phyloP scores from a whole-genome alignment of 75 land plant genomes.

The Pseudotsuga menziesii region DNA sequence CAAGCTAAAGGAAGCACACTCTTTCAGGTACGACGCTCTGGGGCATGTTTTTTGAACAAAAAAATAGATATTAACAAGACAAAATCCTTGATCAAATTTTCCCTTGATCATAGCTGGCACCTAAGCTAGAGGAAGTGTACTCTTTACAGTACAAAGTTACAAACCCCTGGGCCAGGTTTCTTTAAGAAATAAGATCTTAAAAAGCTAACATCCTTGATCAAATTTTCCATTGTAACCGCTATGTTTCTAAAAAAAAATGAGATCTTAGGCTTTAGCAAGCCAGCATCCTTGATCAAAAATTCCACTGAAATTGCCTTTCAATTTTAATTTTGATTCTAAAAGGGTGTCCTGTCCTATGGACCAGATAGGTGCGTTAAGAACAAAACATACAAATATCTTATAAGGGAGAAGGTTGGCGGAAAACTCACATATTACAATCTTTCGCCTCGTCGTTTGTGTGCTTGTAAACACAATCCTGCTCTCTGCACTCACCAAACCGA shows the following conservation, averaged over 20 bases:
- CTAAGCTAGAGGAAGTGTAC: no score
- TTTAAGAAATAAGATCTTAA: neutral
- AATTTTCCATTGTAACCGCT: neutral
- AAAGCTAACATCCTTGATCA: neutral
- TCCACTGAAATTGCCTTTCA: neutral
- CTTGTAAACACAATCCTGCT: constrained; percentile 98
- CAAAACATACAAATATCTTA: neutral
- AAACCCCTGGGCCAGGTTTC: neutral
- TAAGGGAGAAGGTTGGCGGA: neutral
- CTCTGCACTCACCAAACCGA: constrained; percentile 89
- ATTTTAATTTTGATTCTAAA: no score
- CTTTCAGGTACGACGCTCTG: no score
- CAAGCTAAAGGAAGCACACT: no score
- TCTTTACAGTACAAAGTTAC: no score
- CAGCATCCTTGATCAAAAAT: neutral
- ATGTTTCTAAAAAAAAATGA: neutral
- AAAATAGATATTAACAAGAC: no score
- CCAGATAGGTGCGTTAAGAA: neutral
- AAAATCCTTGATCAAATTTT: neutral
- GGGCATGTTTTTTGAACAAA: no score
- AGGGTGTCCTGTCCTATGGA: no score
- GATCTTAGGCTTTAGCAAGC: neutral
- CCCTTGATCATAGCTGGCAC: no score
- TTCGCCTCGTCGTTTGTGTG: constrained; percentile 96
- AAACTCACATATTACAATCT: constrained; percentile 95